These are phyloP conservation scores for Ceratocystis lukuohia DNA, from an alignment of 2,329 filamentous ascomycete genomes.

Conservation along the genomic window DNA sequence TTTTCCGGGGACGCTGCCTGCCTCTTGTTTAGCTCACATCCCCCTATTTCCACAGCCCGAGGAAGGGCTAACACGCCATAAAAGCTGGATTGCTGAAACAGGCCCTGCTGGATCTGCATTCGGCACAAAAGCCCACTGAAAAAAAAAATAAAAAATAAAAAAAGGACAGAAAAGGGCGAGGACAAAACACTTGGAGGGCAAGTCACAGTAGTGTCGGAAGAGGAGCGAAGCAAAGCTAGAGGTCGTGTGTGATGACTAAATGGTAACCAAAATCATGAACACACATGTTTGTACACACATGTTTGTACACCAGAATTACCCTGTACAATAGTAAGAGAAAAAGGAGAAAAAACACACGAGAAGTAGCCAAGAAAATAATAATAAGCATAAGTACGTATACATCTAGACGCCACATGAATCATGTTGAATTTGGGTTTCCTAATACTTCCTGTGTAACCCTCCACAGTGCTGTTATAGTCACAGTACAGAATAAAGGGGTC, in stretches of 20 bases:
- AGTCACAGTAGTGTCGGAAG: no score
- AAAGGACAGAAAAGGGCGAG: neutral
- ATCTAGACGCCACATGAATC: neutral
- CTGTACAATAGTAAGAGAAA: neutral
- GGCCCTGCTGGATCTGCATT: neutral
- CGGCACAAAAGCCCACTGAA: neutral
- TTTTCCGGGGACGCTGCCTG: neutral
- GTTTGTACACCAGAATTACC: neutral
- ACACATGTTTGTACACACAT: neutral
- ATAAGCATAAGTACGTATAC: neutral
- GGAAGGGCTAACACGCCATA: neutral
- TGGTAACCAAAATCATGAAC: no score
- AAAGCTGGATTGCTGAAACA: neutral
- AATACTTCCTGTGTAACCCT: slow-evolving; percentile 4
- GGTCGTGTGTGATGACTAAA: no score
- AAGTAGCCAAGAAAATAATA: neutral
- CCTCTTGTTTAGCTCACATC: neutral
- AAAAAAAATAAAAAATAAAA: neutral
- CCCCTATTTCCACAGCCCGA: neutral
- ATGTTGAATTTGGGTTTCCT: neutral
- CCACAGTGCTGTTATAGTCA: neutral
- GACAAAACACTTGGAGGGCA: neutral
- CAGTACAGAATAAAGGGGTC: neutral
- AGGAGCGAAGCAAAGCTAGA: no score
- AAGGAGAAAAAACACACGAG: neutral